Conservation (phyloP, 257 asterid species). For the Cruciata laevipes region DNA sequence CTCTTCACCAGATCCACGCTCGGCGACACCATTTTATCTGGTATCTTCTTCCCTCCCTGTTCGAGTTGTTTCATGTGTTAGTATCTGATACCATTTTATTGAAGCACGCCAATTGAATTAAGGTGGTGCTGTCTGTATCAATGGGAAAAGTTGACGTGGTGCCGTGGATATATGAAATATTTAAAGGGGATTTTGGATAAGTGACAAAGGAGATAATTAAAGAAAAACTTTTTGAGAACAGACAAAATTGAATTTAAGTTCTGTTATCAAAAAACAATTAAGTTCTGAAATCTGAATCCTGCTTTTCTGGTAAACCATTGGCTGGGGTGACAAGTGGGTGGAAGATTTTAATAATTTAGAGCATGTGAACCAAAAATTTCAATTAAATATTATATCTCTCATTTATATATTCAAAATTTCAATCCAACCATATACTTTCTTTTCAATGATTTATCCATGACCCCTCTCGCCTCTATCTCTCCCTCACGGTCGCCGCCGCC, state of each 20-base stretch:
- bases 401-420: too few relatives aligned
- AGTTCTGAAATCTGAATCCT: too few relatives aligned
- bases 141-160: not conserved
- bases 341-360: too few relatives aligned
- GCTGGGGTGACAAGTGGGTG: not conserved
- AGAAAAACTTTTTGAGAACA: not conserved
- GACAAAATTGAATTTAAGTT: not conserved
- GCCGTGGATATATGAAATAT: not conserved
- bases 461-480: too few relatives aligned
- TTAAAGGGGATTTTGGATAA: not conserved
- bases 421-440: too few relatives aligned
- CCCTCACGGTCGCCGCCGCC: too few relatives aligned
- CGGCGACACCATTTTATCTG: constrained; percentile 4
- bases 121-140: not conserved
- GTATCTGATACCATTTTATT: too few relatives aligned
- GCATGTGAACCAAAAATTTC: too few relatives aligned
- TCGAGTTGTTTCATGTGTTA: not conserved
- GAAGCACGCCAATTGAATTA: not conserved
- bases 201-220: not conserved
- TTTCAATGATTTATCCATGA: too few relatives aligned
- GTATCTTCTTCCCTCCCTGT: not conserved
- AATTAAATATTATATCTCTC: too few relatives aligned
- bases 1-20: constrained; percentile 35
- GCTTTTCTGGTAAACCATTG: not conserved
- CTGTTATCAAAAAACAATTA: too few relatives aligned